Percentiles rank a stretch among this genome's conserved stretches.
Conservation (phyloP, 2,329 filamentous ascomycete species). For the Penicillium sp. region DNA sequence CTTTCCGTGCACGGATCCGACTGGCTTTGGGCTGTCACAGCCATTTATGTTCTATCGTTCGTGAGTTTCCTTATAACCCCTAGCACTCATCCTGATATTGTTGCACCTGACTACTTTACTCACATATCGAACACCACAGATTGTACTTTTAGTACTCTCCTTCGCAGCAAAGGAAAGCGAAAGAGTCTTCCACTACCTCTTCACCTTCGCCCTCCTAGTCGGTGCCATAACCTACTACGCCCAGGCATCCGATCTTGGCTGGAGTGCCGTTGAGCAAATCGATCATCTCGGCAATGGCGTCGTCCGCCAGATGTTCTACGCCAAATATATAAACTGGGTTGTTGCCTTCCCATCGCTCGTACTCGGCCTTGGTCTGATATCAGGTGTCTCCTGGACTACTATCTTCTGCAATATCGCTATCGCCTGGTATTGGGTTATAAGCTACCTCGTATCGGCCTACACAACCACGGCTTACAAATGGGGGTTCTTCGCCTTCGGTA, state of each 20-base stretch:
- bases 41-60: background rate
- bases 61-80: background rate
- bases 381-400: background rate
- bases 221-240: background rate
- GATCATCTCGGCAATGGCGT: background rate
- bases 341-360: background rate
- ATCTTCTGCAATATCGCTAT: background rate
- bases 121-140: background rate
- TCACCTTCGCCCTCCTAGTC: background rate
- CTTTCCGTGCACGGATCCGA: background rate
- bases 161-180: background rate
- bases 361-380: background rate
- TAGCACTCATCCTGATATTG: background rate
- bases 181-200: background rate
- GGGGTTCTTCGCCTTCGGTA: background rate
- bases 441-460: background rate
- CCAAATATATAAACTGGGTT: background rate
- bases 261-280: background rate
- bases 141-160: background rate
- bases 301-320: background rate
- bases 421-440: background rate
- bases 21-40: background rate
- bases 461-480: background rate
- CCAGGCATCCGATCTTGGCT: background rate
- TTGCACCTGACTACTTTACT: background rate